These are phyloP conservation scores for Terfezia boudieri DNA, from an alignment of 495 filamentous ascomycete genomes.

Conservation along the genomic window DNA sequence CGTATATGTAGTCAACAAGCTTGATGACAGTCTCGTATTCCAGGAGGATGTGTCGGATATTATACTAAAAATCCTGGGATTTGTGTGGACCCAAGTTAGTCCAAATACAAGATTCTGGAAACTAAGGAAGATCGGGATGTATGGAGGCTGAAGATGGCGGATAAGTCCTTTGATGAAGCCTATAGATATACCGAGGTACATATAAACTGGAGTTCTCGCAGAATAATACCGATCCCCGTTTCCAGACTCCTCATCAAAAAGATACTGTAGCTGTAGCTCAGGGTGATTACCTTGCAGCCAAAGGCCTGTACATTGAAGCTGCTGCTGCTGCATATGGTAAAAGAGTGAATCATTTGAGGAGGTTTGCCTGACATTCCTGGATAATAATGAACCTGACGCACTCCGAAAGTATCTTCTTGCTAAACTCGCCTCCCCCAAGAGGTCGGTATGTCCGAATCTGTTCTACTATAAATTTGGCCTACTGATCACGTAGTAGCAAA, in stretches of 20 bases:
- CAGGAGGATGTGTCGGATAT: conserved; percentile 66
- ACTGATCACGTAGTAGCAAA: conserved; percentile 20
- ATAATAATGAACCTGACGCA: conserved; percentile 73
- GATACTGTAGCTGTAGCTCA: conserved; percentile 77
- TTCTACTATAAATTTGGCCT: neutral
- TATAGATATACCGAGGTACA: conserved; percentile 48
- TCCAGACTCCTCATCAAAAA: conserved; percentile 42
- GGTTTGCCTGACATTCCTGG: conserved; percentile 75
- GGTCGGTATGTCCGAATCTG: conserved; percentile 24
- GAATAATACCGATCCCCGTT: neutral
- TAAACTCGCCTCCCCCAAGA: conserved; percentile 64
- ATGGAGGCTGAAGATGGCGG: conserved; percentile 73
- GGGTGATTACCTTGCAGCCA: conserved; percentile 62
- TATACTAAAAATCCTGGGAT: conserved; percentile 59
- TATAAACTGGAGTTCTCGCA: neutral
- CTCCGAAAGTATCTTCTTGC: conserved; percentile 72
- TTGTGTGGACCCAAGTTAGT: conserved; percentile 55
- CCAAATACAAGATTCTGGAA: conserved; percentile 82
- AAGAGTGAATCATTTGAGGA: conserved; percentile 95
- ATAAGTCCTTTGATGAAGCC: conserved; percentile 70
- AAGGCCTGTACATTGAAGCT: conserved; percentile 62
- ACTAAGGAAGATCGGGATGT: conserved; percentile 79
- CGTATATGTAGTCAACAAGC: conserved; percentile 60
- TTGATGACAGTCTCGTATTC: conserved; percentile 64
- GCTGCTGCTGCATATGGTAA: conserved; percentile 78